These are phyloP conservation scores for Tetrahymena elliotti DNA, from an alignment of 73 alveolate genomes.

Conservation along the genomic window DNA sequence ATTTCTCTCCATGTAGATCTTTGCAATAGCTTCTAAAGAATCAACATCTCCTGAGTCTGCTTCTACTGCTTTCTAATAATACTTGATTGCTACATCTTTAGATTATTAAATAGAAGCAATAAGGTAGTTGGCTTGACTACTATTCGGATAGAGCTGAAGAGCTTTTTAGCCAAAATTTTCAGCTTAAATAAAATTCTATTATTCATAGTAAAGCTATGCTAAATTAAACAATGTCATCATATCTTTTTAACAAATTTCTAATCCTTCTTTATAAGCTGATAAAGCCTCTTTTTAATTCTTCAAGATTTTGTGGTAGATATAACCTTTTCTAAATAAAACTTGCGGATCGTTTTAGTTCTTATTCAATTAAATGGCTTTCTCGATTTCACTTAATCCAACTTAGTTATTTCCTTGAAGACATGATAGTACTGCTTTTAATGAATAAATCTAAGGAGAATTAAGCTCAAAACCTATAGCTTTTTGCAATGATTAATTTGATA, in stretches of 20 bases:
- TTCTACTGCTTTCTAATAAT: background rate
- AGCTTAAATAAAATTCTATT: background rate
- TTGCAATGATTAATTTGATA: background rate
- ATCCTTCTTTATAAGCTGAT: background rate
- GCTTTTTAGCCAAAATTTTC: background rate
- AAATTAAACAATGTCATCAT: background rate
- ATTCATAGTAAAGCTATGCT: background rate
- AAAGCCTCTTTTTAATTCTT: background rate
- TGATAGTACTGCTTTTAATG: background rate
- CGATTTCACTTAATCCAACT: background rate
- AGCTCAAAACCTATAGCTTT: background rate
- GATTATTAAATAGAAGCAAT: background rate
- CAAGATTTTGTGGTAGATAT: background rate
- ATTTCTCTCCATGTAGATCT: background rate
- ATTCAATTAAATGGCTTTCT: background rate
- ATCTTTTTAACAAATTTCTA: background rate
- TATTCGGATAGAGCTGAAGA: background rate
- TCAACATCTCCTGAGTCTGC: background rate
- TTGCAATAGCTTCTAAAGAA: background rate
- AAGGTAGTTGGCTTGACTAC: background rate
- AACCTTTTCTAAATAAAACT: background rate
- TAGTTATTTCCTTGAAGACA: background rate
- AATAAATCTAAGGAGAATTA: background rate
- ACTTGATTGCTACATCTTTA: background rate
- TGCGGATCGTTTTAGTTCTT: background rate